Base-by-base conservation (phyloP, 2,329 filamentous ascomycete genomes). In the Penicillium concentricum region DNA sequence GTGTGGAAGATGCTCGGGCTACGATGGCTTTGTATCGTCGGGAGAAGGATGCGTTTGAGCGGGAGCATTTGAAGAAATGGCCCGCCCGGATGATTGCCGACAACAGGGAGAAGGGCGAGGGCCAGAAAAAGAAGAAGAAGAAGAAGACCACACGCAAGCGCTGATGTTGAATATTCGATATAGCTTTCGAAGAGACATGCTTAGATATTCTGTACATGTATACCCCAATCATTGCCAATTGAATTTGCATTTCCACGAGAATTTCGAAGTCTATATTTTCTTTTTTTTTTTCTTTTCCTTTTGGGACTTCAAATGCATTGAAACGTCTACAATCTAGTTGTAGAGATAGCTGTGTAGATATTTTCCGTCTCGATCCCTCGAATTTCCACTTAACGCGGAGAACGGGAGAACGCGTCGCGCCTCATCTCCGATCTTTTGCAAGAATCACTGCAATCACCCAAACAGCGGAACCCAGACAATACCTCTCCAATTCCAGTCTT, bases 11-110 rank as follows among this genome's bases (percentile, higher is more conserved):
- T 79, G 94, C 94, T 2, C 81, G 91, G 63, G 91, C 90, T 5
- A 88, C 92, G 0, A 97, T 99, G 92, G 78, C 93, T 54, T 77
- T 99, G 41, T 97, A 96, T 69, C 83, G 90, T 60, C 84, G 86
- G 63, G 85, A 92, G 72, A 97, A 97, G 77, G 81, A 87, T 18
- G 89, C 82, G 0, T 97, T 99, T 70, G 94, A 97, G 70, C 79
- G 86, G 56, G 91, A 96, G 71, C 86, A 91, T 72, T 79, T 87
- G 54, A 87, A 85, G 72, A 85, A 83, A 56, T 94, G 84, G 72
- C 79, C 82, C 4, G 70, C 76, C 7, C 75, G 70, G 54, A 65
- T 70, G 54, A 63, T 63, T 64, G 76, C 62, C 18, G 65, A 76
- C 57, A 66, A 57, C 35, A 64, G 69, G 55, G 67, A 66, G 28